A percentile compares a stretch with the other conserved stretches of the same genome.
Evolutionary conservation across 2,329 filamentous ascomycete species (phyloP).

Genomic region (Coniochaeta prunicola): DNA sequence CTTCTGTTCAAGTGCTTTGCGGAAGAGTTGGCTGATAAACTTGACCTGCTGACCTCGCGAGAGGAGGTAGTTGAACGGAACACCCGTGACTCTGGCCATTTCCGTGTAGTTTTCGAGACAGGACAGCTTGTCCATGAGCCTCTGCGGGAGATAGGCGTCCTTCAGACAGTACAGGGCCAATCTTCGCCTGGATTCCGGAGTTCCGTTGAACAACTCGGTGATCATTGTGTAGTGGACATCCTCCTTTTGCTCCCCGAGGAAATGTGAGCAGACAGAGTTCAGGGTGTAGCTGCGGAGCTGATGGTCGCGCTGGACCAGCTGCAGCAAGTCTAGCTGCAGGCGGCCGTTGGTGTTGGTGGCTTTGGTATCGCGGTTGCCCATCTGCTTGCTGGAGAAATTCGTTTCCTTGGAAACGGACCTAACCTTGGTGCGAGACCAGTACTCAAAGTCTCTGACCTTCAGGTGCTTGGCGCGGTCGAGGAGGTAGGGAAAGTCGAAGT

Average conservation of each 20-base stretch:
- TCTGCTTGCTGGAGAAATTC: constrained; percentile 95
- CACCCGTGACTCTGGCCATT: constrained; percentile 98
- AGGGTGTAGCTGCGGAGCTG: constrained; percentile 94
- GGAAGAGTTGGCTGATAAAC: constrained; percentile 94
- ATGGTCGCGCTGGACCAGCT: constrained; percentile 89
- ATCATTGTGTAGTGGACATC: constrained; percentile 99
- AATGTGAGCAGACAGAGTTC: constrained; percentile 92
- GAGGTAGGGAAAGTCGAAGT: constrained; percentile 97
- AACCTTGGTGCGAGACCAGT: constrained; percentile 69
- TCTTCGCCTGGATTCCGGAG: constrained; percentile 82
- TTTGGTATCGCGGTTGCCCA: constrained; percentile 94
- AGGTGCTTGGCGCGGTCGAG: constrained; percentile 81
- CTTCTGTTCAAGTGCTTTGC: constrained; percentile 87
- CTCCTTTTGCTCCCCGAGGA: constrained; percentile 94
- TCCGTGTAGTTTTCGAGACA: constrained; percentile 99
- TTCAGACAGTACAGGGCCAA: constrained; percentile 95
- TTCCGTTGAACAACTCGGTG: constrained; percentile 94
- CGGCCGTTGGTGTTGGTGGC: constrained; percentile 90
- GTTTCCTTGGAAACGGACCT: constrained; percentile 68
- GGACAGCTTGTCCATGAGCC: constrained; percentile 94
- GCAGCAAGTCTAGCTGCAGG: constrained; percentile 87
- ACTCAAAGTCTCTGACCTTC: constrained; percentile 73
- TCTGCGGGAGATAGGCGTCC: constrained; percentile 90
- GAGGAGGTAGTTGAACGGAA: constrained; percentile 92
- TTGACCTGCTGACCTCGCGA: constrained; percentile 94